Evolutionary conservation across 257 asterid species (phyloP), one percentile per base, ranked within the genome.

Genomic region (Jasminum sambac): DNA sequence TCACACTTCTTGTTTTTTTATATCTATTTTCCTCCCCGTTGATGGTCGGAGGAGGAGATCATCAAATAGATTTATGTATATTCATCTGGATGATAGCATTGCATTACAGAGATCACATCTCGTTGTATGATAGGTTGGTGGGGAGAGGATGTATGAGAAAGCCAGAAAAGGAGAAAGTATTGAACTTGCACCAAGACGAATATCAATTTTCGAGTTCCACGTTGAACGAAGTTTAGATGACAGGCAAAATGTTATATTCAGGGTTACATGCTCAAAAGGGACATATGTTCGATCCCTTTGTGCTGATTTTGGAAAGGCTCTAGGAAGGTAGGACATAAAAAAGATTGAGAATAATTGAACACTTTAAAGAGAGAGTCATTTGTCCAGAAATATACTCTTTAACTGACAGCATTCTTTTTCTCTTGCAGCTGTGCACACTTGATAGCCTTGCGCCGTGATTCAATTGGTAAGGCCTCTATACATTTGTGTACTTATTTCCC

Each of bases 111-210:
- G 52, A 23, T 30, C 26, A 59, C 57, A 16, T 39, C 71, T 75
- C 16, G 30, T 36, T 26, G 61, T 71, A 39, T 81, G 69, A 62
- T 77, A 94, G 99, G 96, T 94, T 65, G 96, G 98, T 16, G 99
- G 99, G 72, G 96, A 89, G 79, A 88, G 89, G 86, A 84, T 94
- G 99, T 94, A 94, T 57, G 96, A 94, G 34, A 94, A 91, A 82
- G 99, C 99, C 71, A 86, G 99, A 81, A 91, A 85, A 83, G 99
- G 99, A 70, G 99, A 94, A 82, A 89, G 84, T 83, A 79, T 91
- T 24, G 96, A 94, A 81, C 98, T 94, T 74, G 77, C 99, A 39
- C 99, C 99, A 2, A 87, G 99, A 67, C 84, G 90, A 63, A 85
- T 94, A 67, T 86, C 98, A 36, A 86, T 94, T 74, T 88, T 76